Base-by-base conservation (phyloP, 306 rosid species). In the Lathyrus sativus region DNA sequence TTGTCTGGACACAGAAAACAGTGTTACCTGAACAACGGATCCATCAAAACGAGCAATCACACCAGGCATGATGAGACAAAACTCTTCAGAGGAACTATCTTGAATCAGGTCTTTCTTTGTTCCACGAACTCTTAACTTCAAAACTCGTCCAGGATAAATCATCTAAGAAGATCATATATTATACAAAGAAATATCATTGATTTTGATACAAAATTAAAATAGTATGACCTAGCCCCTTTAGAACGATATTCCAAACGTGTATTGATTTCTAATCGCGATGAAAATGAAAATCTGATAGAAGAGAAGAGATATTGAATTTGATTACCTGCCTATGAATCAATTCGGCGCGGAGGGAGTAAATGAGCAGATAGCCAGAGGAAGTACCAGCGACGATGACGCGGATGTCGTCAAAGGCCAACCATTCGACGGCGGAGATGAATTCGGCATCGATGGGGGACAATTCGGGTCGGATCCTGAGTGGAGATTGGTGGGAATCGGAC, bases 1-100 rank as follows among this genome's bases (percentile, higher is more conserved):
- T 9, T 55, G 31, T 3, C 31, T 11, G 62, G 49, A 24, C 26
- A 58, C n/a, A 51, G 59, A 68, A 70, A 67, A 63, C 13, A 11
- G 19, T 62, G 18, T 39, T 81, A 93, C 99, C 99, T 88, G 90
- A 73, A 93, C 82, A 70, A 88, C 91, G 3, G 88, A 85, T 49
- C 93, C 90, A 78, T 88, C 96, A 66, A 85, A 82, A 62, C 99
- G 99, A 19, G 92, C 95, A 77, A 93, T 75, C 4, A 87, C 89
- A 11, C 99, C 92, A 0, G 89, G 86, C 92, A 90, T 81, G 45
- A 88, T 83, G 66, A 85, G 75, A 64, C 91, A 90, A 80, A 90
- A 91, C 85, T 93, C 99, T 85, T 90, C 97, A 0, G 89, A 82
- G 49, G 92, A 88, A 55, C 87, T 67, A 42, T 84, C 97, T 68